phyloP scores from a whole-genome alignment of 805 yeast species.

The Maudiozyma barnettii region DNA sequence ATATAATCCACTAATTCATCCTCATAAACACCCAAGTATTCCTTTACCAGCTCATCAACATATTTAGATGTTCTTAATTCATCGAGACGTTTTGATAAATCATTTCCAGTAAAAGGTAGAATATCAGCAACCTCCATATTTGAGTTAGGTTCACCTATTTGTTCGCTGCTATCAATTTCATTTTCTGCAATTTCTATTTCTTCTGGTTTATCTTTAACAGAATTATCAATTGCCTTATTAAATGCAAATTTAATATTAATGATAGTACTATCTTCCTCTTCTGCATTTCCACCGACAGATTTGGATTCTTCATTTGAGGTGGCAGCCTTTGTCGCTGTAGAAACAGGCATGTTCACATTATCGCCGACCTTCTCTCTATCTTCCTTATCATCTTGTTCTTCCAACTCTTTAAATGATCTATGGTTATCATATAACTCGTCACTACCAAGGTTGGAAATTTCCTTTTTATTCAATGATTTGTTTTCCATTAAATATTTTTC shows the following conservation, averaged over 20 bases:
- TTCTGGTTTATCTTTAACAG: constrained; percentile 3
- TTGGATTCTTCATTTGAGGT: neutral
- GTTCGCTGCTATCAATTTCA: neutral
- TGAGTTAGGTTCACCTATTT: neutral
- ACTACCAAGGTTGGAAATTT: constrained; percentile 13
- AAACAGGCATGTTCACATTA: neutral
- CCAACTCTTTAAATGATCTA: constrained; percentile 18
- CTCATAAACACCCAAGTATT: constrained; percentile 27
- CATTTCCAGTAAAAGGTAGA: constrained; percentile 9
- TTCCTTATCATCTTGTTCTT: constrained; percentile 11
- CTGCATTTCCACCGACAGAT: constrained; percentile 1
- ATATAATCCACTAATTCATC: constrained; percentile 27
- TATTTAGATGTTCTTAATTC: constrained; percentile 12
- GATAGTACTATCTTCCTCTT: neutral
- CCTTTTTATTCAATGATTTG: constrained; percentile 16
- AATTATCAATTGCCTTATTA: constrained; percentile 15
- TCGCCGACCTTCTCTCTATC: constrained; percentile 10
- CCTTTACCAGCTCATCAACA: constrained; percentile 25
- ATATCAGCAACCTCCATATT: constrained; percentile 1
- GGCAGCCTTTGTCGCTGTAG: neutral
- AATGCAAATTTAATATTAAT: constrained; percentile 23
- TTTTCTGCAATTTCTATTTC: neutral
- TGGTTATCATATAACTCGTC: constrained; percentile 23
- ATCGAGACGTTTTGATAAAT: constrained; percentile 11
- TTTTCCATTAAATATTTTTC: constrained; percentile 9